Percentiles rank a stretch among this genome's conserved stretches.
Conservation (phyloP, 352 stramenopile species). For the Elongisporangium undulatum region DNA sequence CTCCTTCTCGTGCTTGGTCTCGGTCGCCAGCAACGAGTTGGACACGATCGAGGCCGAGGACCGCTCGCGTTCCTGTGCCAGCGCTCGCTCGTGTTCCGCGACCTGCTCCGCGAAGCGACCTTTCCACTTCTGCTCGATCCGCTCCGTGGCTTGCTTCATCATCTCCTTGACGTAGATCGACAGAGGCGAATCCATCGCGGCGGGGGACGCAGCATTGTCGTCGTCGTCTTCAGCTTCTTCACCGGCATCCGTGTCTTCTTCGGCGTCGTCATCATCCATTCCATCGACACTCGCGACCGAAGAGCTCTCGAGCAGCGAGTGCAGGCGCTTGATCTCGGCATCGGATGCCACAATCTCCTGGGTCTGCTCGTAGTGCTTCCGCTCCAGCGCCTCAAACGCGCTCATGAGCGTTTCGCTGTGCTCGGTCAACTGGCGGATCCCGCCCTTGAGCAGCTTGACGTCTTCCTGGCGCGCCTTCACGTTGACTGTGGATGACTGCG, state of each 20-base stretch:
- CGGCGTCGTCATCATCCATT: slow-evolving; percentile 4
- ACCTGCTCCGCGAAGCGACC: slow-evolving; percentile 63
- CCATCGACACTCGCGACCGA: slow-evolving; percentile 8
- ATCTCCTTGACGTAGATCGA: slow-evolving; percentile 73
- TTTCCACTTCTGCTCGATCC: slow-evolving; percentile 84
- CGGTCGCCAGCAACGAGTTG: slow-evolving; percentile 60
- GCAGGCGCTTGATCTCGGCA: slow-evolving; percentile 41
- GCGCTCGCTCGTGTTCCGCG: slow-evolving; percentile 57
- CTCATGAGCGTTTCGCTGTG: slow-evolving; percentile 45
- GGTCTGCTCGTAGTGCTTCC: slow-evolving; percentile 33
- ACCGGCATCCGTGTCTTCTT: slow-evolving; percentile 27
- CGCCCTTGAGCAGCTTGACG: slow-evolving; percentile 43
- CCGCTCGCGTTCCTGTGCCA: slow-evolving; percentile 61
- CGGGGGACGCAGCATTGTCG: not conserved
- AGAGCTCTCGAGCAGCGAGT: slow-evolving; percentile 24
- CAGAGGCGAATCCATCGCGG: slow-evolving; percentile 42
- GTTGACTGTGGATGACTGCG: slow-evolving; percentile 26
- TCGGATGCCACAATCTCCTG: slow-evolving; percentile 34
- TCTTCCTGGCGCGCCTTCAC: slow-evolving; percentile 49
- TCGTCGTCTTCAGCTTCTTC: slow-evolving; percentile 33
- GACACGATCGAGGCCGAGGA: slow-evolving; percentile 59
- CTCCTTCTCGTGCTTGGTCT: slow-evolving; percentile 73
- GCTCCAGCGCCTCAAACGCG: slow-evolving; percentile 42
- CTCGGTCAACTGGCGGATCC: slow-evolving; percentile 28
- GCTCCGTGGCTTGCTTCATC: slow-evolving; percentile 68